phyloP scores from a whole-genome alignment of 2,329 filamentous ascomycete species.

The Eutypella sp. region DNA sequence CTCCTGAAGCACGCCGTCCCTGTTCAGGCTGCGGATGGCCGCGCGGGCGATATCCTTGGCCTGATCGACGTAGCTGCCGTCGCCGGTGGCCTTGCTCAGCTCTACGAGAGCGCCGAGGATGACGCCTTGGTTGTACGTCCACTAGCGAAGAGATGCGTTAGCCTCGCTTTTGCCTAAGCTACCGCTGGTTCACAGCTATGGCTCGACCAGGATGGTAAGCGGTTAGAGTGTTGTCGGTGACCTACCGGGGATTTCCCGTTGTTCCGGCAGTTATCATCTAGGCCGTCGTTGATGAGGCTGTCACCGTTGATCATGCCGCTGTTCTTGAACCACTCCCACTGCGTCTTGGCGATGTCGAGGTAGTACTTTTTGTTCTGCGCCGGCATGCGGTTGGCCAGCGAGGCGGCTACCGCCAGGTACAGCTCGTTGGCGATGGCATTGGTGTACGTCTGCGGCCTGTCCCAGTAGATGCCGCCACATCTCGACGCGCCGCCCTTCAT shows the following conservation, averaged over 20 bases:
- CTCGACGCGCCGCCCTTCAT: constrained; percentile 41
- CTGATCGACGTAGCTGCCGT: constrained; percentile 35
- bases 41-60: constrained; percentile 48
- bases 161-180: not conserved
- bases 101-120: constrained; percentile 52
- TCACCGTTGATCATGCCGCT: constrained; percentile 41
- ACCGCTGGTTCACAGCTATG: no score
- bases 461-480: constrained; percentile 52
- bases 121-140: constrained; percentile 56
- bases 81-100: constrained; percentile 39
- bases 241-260: constrained; percentile 38
- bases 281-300: constrained; percentile 43
- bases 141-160: constrained; percentile 18
- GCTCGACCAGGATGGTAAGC: not conserved
- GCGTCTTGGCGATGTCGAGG: constrained; percentile 34
- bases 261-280: constrained; percentile 42
- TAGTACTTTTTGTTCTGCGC: constrained; percentile 29
- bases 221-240: not conserved
- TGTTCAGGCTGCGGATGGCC: constrained; percentile 40
- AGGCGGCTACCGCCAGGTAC: constrained; percentile 41
- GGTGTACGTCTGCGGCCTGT: constrained; percentile 40
- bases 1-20: constrained; percentile 45
- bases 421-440: constrained; percentile 50
- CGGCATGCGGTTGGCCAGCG: constrained; percentile 39
- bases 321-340: constrained; percentile 44